A percentile compares a stretch with the other conserved stretches of the same genome.
phyloP scores from a whole-genome alignment of 495 filamentous ascomycete species.

The Cladorrhinum samala region DNA sequence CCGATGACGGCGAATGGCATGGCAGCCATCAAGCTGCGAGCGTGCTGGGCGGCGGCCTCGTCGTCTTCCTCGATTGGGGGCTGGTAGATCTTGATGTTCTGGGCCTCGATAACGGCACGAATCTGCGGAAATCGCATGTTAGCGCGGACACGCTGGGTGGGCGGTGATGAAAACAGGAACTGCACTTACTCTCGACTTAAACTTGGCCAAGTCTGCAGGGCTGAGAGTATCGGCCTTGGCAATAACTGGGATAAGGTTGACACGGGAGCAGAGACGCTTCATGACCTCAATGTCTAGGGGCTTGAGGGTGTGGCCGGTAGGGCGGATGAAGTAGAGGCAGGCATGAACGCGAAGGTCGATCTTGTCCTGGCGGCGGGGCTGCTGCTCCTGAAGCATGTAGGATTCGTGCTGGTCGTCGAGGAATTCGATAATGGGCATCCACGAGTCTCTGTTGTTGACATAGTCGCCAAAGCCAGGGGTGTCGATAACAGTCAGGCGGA shows the following conservation, averaged over 20 bases:
- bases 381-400: conserved; percentile 99
- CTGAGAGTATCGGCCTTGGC: conserved; percentile 98
- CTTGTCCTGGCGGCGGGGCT: conserved; percentile 94
- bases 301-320: conserved; percentile 97
- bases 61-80: conserved; percentile 97
- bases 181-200: conserved; percentile 79
- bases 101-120: conserved; percentile 89
- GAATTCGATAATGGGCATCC: conserved; percentile 99
- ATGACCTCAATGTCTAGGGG: conserved; percentile 99
- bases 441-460: conserved; percentile 99
- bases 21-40: conserved; percentile 84
- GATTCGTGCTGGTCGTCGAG: conserved; percentile 99
- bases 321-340: conserved; percentile 97
- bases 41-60: conserved; percentile 89
- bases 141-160: conserved; percentile 21
- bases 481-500: conserved; percentile 96
- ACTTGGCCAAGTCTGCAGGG: conserved; percentile 80
- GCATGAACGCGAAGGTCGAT: conserved; percentile 98
- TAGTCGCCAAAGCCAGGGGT: conserved; percentile 99
- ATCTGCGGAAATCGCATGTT: conserved; percentile 52
- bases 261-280: conserved; percentile 94
- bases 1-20: conserved; percentile 99
- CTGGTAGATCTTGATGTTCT: conserved; percentile 99
- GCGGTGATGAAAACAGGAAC: too few species aligned
- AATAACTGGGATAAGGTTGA: conserved; percentile 96